Evolutionary conservation across 345 rosid genomes (phyloP).

Genomic region (Mangifera indica): DNA sequence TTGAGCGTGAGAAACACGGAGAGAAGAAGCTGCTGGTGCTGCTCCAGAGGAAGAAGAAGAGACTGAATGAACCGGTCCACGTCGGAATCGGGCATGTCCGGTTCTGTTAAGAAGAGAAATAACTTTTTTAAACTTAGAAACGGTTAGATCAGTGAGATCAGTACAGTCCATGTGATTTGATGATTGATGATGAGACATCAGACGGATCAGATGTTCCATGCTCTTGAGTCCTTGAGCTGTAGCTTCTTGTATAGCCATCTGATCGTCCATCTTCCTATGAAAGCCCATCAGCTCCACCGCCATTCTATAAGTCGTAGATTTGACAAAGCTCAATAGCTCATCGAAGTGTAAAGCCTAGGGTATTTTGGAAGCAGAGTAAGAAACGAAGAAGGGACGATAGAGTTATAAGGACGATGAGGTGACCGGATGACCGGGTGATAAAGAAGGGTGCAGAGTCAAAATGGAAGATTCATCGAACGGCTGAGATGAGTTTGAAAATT

Average conservation of each 20-base stretch:
- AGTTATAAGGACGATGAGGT: slow-evolving; percentile 26
- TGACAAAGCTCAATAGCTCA: slow-evolving; percentile 14
- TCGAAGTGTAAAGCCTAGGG: not conserved
- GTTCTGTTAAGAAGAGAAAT: slow-evolving; percentile 76
- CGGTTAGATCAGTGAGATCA: slow-evolving; percentile 63
- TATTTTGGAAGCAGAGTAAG: not conserved
- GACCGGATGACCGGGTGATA: slow-evolving; percentile 49
- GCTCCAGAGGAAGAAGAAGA: slow-evolving; percentile 20
- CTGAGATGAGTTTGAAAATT: slow-evolving; percentile 30
- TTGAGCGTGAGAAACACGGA: slow-evolving; percentile 3
- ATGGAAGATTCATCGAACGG: slow-evolving; percentile 39
- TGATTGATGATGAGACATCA: slow-evolving; percentile 54
- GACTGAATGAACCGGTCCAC: slow-evolving; percentile 54
- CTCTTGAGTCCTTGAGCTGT: slow-evolving; percentile 80
- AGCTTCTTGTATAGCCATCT: slow-evolving; percentile 76
- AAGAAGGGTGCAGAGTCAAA: slow-evolving; percentile 35
- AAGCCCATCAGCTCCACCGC: slow-evolving; percentile 67
- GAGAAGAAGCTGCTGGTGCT: slow-evolving; percentile 15
- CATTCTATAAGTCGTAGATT: slow-evolving; percentile 26
- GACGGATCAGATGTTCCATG: slow-evolving; percentile 74
- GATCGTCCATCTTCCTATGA: slow-evolving; percentile 58
- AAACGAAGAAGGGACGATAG: slow-evolving; percentile 1
- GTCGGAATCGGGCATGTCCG: slow-evolving; percentile 92
- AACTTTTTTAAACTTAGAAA: slow-evolving; percentile 73
- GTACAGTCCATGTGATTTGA: slow-evolving; percentile 53